Evolutionary conservation across 306 rosid species (phyloP), one percentile per base, ranked within the genome.

Genomic region (Psophocarpus tetragonolobus): DNA sequence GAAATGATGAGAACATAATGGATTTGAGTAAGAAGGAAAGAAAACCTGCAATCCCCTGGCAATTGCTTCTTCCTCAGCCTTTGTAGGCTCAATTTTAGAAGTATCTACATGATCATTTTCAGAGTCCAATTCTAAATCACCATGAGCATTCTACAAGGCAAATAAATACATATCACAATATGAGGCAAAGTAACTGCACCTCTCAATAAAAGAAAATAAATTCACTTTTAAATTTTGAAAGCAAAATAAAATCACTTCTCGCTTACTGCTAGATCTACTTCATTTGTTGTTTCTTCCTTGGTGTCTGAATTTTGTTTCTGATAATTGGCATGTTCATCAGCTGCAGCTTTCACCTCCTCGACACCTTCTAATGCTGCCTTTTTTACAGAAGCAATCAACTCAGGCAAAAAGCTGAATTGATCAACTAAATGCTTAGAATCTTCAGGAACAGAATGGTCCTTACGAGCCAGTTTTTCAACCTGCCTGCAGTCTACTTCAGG

Each of bases 61-160:
- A 83, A 96, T 80, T 36, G 99, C 99, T 88, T 96, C 99, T 51
- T 85, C 94, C 92, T 96, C 99, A 1, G 99, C 99, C 80, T 84
- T 84, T 36, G 99, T 96, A 60, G 94, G 92, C 94, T 96, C 99
- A 72, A 96, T 93, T 85, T 84, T 83, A 70, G 90, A 81, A 77
- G 81, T 84, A 81, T 87, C 72, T 63, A 90, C 70, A 66, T 78
- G 85, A 57, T 96, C 97, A 63, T 66, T 86, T 71, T 93, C 94
- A 47, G 87, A 64, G 48, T 91, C 97, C 86, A 86, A 83, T 67
- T 92, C 99, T 50, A 80, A 26, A 39, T 88, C 94, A 65, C 84
- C 97, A 47, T 80, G 89, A 75, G 88, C 81, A 80, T 86, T 90
- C 99, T 96, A 85, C 81, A 84, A 15, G 63, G 29, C 51, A 23